phyloP scores from a whole-genome alignment of 1,284 basidiomycete species.

The Wolfiporia cocos region DNA sequence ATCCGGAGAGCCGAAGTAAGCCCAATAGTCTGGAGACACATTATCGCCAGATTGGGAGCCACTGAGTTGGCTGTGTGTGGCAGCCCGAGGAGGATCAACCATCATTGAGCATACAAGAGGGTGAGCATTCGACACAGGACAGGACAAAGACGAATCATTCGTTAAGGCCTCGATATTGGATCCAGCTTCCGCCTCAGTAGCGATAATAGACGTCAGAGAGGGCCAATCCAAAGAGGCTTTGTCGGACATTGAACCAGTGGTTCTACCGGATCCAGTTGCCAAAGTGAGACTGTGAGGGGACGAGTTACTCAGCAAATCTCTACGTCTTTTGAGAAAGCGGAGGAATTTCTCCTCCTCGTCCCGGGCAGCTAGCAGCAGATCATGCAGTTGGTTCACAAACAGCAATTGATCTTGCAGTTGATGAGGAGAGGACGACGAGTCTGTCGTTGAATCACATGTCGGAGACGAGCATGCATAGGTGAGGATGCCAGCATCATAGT shows the following conservation, averaged over 20 bases:
- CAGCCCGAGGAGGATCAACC: background rate
- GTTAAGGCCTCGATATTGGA: background rate
- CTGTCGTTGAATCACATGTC: no score
- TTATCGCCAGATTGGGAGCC: background rate
- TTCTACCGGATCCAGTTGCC: background rate
- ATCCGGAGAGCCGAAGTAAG: background rate
- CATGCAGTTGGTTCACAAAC: slow-evolving; percentile 3
- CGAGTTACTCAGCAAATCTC: background rate
- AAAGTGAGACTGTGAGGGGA: background rate
- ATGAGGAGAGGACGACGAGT: no score
- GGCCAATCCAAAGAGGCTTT: background rate
- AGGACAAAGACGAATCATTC: no score
- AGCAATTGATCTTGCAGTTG: background rate
- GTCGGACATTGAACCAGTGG: background rate
- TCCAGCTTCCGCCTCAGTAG: background rate
- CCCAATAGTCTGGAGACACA: slow-evolving; percentile 2
- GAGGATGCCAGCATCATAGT: no score
- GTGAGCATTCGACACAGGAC: no score
- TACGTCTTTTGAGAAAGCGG: background rate
- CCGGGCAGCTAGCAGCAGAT: background rate
- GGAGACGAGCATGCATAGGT: no score
- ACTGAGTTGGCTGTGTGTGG: background rate
- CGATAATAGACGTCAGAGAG: background rate
- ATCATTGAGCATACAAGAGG: no score
- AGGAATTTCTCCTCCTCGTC: background rate